Base-by-base conservation (phyloP, 495 filamentous ascomycete species). In the Penicillium antarcticum region DNA sequence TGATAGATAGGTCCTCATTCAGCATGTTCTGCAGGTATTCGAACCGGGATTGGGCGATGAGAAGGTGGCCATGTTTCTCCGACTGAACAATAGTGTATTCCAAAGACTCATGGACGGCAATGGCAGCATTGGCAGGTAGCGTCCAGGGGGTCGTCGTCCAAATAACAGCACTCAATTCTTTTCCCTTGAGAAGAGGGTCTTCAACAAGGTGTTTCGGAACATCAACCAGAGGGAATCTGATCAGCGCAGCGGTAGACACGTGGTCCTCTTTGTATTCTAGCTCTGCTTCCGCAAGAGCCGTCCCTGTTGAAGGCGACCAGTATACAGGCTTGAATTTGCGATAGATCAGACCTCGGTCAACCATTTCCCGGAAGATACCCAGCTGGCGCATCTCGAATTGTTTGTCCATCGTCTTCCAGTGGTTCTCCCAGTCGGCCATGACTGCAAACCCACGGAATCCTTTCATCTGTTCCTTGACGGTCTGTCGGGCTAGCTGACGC, bases 141-240 rank as follows among this genome's bases (percentile, higher is more conserved):
- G 94, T 97, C 94, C 94, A 99, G 1, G 94, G 95, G 2, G 92
- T 97, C 0, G 94, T 99, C 8, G 94, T 99, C 94, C 94, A 99
- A 50, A 96, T 87, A 21, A 94, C 83, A 18, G 87, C 90, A 61
- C 76, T 86, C 26, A 96, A 41, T 11, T 66, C 59, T 5, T 71
- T 66, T 5, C 55, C 54, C 21, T 65, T 32, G 14, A 73, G 48
- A 16, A 71, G 48, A 12, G 74, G 69, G 11, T 72, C 64, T 5
- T 67, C 53, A 29, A 59, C 53, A 12, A 87, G 58, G 34, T 65
- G 56, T 19, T 67, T 55, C 9, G 81, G 76, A n/a, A 87, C 58
- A 3, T 71, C 67, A 0, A 71, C 62, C 23, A 97, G 69, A 3
- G 84, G 88, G 62, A 95, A 95, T 46, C 82, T 85, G 17, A 97